Conservation (phyloP, 23 red algal genomes). For the Gracilariopsis chorda region DNA sequence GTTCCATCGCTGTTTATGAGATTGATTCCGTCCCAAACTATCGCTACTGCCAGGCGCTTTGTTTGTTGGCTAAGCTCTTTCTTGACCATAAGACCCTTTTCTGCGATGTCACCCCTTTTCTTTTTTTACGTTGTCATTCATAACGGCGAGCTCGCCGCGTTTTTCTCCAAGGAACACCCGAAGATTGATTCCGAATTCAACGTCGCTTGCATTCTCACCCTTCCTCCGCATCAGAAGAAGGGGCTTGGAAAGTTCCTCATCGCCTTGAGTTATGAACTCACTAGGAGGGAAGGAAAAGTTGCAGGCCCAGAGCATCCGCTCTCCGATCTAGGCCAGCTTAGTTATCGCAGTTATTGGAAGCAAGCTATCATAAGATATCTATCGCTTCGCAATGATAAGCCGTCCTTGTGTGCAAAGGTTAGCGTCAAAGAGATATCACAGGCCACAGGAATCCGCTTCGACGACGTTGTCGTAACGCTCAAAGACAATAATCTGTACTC, state of each 20-base stretch:
- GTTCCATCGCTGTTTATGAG: conserved; percentile 57
- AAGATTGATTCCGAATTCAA: conserved; percentile 63
- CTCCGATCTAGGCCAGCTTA: conserved; percentile 79
- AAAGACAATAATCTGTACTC: conserved; percentile 32
- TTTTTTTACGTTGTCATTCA: conserved; percentile 82
- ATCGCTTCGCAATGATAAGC: background rate
- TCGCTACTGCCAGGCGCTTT: conserved; percentile 69
- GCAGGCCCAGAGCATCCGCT: conserved; percentile 79
- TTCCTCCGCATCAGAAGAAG: conserved; percentile 82
- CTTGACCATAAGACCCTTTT: conserved; percentile 93
- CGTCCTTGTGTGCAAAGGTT: background rate
- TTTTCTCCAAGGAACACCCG: conserved; percentile 88
- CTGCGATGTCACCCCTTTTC: conserved; percentile 83
- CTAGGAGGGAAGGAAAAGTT: conserved; percentile 65
- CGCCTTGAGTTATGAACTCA: conserved; percentile 85
- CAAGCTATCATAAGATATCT: conserved; percentile 32
- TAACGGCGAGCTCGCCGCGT: conserved; percentile 62
- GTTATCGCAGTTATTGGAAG: conserved; percentile 72
- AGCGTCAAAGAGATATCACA: conserved; percentile 28
- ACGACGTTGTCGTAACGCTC: conserved; percentile 42
- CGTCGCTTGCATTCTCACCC: conserved; percentile 83
- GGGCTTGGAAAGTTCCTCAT: conserved; percentile 83
- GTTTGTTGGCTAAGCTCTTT: conserved; percentile 81
- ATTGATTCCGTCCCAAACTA: conserved; percentile 57
- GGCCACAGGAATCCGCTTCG: conserved; percentile 39